Percentiles rank a stretch among this genome's conserved stretches.
Evolutionary conservation across 352 stramenopile species (phyloP).

Genomic region (Pythium coloratum): DNA sequence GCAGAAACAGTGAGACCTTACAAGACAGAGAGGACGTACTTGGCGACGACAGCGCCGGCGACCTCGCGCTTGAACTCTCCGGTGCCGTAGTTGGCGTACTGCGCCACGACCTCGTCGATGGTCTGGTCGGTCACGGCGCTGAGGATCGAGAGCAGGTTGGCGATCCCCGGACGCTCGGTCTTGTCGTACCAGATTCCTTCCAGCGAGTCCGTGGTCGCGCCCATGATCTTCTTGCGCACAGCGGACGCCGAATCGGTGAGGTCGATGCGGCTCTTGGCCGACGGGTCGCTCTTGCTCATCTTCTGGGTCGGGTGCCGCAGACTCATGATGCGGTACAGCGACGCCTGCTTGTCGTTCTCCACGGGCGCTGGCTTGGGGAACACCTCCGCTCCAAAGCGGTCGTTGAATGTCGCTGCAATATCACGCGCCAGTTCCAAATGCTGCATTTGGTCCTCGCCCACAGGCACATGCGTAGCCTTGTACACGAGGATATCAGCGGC

Average conservation of each 20-base stretch:
- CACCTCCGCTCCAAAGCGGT: conserved; percentile 86
- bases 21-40: conserved; percentile 43
- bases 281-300: conserved; percentile 98
- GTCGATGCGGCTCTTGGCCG: conserved; percentile 93
- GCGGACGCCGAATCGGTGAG: conserved; percentile 75
- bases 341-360: conserved; percentile 36
- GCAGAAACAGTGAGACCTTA: neutral
- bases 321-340: conserved; percentile 96
- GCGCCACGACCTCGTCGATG: conserved; percentile 67
- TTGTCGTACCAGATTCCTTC: conserved; percentile 89
- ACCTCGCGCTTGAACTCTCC: conserved; percentile 95
- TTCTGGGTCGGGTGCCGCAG: conserved; percentile 96
- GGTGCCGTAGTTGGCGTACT: conserved; percentile 67
- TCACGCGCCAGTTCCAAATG: conserved; percentile 98
- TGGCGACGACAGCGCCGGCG: conserved; percentile 94
- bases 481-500: conserved; percentile 99
- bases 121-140: conserved; percentile 71
- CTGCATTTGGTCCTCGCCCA: conserved; percentile 98
- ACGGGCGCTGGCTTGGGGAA: conserved; percentile 62
- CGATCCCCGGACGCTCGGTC: conserved; percentile 90
- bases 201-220: conserved; percentile 88
- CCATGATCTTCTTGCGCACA: conserved; percentile 86
- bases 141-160: conserved; percentile 95
- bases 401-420: conserved; percentile 96
- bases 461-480: conserved; percentile 95